Evolutionary conservation across 2,329 filamentous ascomycete species (phyloP), one percentile per base, ranked within the genome.

Genomic region (Colletotrichum scovillei): DNA sequence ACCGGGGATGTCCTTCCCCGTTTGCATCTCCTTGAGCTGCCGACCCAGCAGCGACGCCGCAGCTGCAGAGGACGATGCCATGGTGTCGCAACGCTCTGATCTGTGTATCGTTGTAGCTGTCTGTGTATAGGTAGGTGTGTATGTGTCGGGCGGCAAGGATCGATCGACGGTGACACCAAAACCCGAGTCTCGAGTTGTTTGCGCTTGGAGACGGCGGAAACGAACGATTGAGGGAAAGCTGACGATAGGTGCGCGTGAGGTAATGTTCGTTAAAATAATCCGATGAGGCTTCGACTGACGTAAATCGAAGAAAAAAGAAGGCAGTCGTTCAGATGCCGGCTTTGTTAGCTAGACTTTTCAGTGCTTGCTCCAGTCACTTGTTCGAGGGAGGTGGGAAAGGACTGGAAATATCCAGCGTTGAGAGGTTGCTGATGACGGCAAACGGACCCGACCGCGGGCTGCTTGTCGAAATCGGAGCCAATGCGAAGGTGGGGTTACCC

Each of bases 21-120:
- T 91, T 84, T 97, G 94, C 91, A 99, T 98, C 81, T 97, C 92
- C 86, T 97, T 97, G 76, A 98, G 91, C 85, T 98, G 96, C 70
- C 94, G 92, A 78, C 89, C 87, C 59, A 99, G 91, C 76, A 98
- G 91, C 74, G 92, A 88, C 24, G 91, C 93, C 16, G 93, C 92
- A 11, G 91, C 90, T 74, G 85, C 86, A 53, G 83, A 81, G 60
- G 85, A 83, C 53, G 84, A 84, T 69, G 85, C 82, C 81, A 86
- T 85, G 60, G 68, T 56, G 16, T 22, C 32, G 24, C 30, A 55
- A 38, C 11, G 35, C 0, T 2, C 9, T 28, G 6, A 32, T 5
- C 6, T 9, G 14, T 8, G 2, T 5, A 12, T 42, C 5, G 35
- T 35, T 49, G 1, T 12, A 26, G 8, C 12, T 24, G 24, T 14